Evolutionary conservation across 495 filamentous ascomycete species (phyloP).

Genomic region (Podospora fimiseda): DNA sequence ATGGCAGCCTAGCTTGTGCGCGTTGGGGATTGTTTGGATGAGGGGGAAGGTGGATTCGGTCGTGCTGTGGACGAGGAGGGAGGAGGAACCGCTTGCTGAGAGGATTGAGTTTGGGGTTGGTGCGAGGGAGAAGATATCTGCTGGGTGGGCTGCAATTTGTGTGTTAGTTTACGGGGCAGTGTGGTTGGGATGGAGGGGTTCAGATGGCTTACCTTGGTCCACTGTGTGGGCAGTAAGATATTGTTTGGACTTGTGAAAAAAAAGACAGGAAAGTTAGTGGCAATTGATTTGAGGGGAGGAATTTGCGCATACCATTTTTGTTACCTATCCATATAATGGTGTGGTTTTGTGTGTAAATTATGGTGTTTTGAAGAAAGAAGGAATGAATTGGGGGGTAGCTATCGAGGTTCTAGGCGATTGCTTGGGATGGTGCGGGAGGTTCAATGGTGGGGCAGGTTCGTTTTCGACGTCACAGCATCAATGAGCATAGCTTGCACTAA

Average conservation of each 20-base stretch:
- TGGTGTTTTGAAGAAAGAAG: no score
- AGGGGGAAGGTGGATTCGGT: conserved; percentile 63
- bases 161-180: neutral
- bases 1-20: conserved; percentile 82
- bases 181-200: conserved; percentile 11
- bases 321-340: conserved; percentile 27
- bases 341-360: neutral
- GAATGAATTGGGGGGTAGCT: neutral
- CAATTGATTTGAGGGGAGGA: no score
- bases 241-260: conserved; percentile 76
- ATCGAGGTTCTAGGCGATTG: neutral
- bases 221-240: conserved; percentile 87
- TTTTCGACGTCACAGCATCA: conserved; percentile 3
- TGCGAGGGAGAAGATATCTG: conserved; percentile 85
- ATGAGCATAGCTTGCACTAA: no score
- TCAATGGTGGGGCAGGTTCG: conserved; percentile 5
- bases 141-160: conserved; percentile 60
- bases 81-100: conserved; percentile 75
- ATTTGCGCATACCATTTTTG: conserved; percentile 33
- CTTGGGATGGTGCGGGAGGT: conserved; percentile 2
- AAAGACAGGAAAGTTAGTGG: neutral
- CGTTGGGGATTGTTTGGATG: conserved; percentile 64
- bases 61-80: conserved; percentile 70
- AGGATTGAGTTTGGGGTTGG: conserved; percentile 70
- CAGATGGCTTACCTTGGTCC: conserved; percentile 60